A percentile compares a stretch with the other conserved stretches of the same genome.
phyloP scores from a whole-genome alignment of 1,139 yeast species.

The Hemisphaericaspora xylofermentans region DNA sequence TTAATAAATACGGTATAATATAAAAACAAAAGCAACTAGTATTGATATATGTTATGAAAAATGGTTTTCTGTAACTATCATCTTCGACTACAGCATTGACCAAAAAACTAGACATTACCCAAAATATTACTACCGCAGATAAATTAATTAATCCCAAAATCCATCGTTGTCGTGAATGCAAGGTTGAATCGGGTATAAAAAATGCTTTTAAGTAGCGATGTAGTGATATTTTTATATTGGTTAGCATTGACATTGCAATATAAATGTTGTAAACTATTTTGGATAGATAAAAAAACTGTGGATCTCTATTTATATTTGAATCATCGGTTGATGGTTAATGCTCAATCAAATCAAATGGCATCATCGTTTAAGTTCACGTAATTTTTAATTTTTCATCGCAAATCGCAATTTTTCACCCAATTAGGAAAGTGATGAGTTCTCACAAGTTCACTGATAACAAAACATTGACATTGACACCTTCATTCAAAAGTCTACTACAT shows the following conservation, averaged over 20 bases:
- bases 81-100: conserved; percentile 72
- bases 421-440: too few relatives aligned
- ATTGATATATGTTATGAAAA: conserved; percentile 85
- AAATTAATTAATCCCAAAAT: conserved; percentile 71
- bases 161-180: conserved; percentile 52
- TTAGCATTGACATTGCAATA: conserved; percentile 1
- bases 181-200: conserved; percentile 16
- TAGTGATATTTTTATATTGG: conserved; percentile 10
- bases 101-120: conserved; percentile 86
- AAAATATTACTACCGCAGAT: conserved; percentile 70
- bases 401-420: too few relatives aligned
- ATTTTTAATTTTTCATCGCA: too few relatives aligned
- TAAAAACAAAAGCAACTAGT: conserved; percentile 83
- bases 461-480: too few relatives aligned
- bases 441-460: too few relatives aligned
- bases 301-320: too few relatives aligned
- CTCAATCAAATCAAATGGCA: too few relatives aligned
- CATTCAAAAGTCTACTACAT: too few relatives aligned
- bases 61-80: conserved; percentile 81
- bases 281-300: too few relatives aligned
- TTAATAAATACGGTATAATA: conserved; percentile 58
- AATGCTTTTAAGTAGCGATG: conserved; percentile 16
- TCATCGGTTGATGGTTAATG: too few relatives aligned
- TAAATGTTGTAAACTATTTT: not conserved
- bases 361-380: too few relatives aligned